A percentile compares a stretch with the other conserved stretches of the same genome.
Evolutionary conservation across 129 eudicot species (phyloP).

Genomic region (Artemisia argyi): DNA sequence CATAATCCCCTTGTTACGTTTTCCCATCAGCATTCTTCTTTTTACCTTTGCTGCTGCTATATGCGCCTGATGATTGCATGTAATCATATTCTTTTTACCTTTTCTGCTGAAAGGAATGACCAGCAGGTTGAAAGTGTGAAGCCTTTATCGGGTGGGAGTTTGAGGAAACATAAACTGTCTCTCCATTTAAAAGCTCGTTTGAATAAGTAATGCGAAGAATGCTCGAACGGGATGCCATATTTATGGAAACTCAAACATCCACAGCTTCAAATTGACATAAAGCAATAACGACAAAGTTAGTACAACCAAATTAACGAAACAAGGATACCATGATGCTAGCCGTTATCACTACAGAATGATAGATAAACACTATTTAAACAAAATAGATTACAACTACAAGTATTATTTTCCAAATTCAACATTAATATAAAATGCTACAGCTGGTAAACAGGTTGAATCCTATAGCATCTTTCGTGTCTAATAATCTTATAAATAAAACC

Average conservation of each 20-base stretch:
- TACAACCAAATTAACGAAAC: background rate
- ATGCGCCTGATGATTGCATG: constrained; percentile 72
- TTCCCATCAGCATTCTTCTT: constrained; percentile 66
- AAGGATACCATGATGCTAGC: background rate
- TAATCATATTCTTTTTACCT: constrained; percentile 61
- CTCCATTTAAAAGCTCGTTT: constrained; percentile 65
- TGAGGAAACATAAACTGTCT: constrained; percentile 64
- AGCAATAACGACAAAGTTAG: constrained; percentile 7
- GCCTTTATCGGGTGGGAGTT: constrained; percentile 73
- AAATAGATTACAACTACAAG: background rate
- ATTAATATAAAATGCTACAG: background rate
- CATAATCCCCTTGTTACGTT: constrained; percentile 86
- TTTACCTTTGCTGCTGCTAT: constrained; percentile 83
- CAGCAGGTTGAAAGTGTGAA: constrained; percentile 78
- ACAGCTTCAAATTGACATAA: constrained; percentile 31
- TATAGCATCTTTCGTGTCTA: constrained; percentile 1
- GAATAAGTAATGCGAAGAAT: constrained; percentile 59
- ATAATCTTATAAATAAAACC: background rate
- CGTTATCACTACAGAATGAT: background rate
- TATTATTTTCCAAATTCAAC: background rate
- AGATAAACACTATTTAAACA: background rate
- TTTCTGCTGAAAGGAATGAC: constrained; percentile 78
- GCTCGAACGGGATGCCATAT: constrained; percentile 32
- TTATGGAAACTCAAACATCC: constrained; percentile 26
- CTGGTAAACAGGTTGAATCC: background rate